Evolutionary conservation across 441 rosid genomes (phyloP).

Genomic region (Populus tomentosa): DNA sequence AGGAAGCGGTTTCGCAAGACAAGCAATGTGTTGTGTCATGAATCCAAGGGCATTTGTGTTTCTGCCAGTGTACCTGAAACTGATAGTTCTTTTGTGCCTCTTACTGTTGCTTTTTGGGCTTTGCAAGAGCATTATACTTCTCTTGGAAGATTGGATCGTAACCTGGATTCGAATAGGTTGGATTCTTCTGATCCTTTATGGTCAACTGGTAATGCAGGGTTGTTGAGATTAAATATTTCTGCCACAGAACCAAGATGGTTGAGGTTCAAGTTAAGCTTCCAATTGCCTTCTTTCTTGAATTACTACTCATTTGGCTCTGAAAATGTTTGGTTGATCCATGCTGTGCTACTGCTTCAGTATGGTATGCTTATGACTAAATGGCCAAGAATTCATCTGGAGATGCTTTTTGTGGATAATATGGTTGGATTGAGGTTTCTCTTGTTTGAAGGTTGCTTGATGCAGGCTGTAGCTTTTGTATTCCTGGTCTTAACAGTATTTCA

Average conservation of each 20-base stretch:
- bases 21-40: slow-evolving; percentile 9
- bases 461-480: slow-evolving; percentile 57
- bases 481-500: slow-evolving; percentile 46
- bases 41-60: slow-evolving; percentile 19
- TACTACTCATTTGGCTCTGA: slow-evolving; percentile 31
- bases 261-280: slow-evolving; percentile 35
- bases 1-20: slow-evolving; percentile 67
- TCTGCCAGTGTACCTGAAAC: slow-evolving; percentile 17
- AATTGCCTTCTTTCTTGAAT: slow-evolving; percentile 32
- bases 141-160: slow-evolving; percentile 28
- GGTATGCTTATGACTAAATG: slow-evolving; percentile 50
- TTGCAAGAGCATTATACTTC: slow-evolving; percentile 27
- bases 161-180: slow-evolving; percentile 19
- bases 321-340: slow-evolving; percentile 39
- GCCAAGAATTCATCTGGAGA: slow-evolving; percentile 84
- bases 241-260: slow-evolving; percentile 33
- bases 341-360: slow-evolving; percentile 42
- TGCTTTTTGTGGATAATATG: slow-evolving; percentile 70
- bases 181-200: slow-evolving; percentile 1
- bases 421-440: slow-evolving; percentile 63
- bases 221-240: slow-evolving; percentile 27
- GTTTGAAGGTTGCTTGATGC: slow-evolving; percentile 78
- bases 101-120: slow-evolving; percentile 24
- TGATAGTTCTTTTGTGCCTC: slow-evolving; percentile 21
- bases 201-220: slow-evolving; percentile 35